Evolutionary conservation across 2,329 filamentous ascomycete genomes (phyloP).

Genomic region (Lasiodiplodia theobromae): DNA sequence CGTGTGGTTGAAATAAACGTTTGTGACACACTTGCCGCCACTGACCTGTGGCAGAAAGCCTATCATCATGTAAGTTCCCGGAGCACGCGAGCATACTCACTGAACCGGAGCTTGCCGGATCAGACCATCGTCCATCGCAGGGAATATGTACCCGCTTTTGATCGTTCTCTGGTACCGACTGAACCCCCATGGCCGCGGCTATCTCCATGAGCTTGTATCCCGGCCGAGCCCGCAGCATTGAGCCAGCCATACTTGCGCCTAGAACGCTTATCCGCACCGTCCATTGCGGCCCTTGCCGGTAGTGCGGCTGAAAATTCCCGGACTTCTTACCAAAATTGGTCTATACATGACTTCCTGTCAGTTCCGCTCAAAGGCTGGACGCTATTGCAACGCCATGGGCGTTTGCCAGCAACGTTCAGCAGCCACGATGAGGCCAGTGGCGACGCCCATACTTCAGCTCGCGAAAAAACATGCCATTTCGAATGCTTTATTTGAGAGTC

Average conservation of each 20-base stretch:
- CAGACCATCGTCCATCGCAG: not conserved
- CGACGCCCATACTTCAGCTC: not conserved
- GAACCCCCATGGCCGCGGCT: no score
- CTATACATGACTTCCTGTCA: not conserved
- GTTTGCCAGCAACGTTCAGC: slow-evolving; percentile 14
- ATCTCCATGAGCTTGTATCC: no score
- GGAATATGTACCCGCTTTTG: no score
- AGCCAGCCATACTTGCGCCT: no score
- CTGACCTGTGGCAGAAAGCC: no score
- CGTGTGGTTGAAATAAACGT: no score
- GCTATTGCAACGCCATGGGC: not conserved
- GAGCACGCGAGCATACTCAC: not conserved
- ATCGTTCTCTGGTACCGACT: no score
- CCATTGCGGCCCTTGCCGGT: no score
- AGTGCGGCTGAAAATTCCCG: not conserved
- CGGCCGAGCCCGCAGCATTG: no score
- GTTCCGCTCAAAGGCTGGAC: not conserved
- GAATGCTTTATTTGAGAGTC: not conserved
- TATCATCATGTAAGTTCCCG: no score
- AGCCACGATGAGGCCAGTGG: not conserved
- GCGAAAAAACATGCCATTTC: not conserved
- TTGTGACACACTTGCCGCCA: no score
- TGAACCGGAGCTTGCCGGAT: not conserved
- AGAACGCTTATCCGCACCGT: no score
- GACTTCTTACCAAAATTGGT: not conserved